phyloP scores from a whole-genome alignment of 805 yeast genomes.

The Citeromyces nyonsensis region DNA sequence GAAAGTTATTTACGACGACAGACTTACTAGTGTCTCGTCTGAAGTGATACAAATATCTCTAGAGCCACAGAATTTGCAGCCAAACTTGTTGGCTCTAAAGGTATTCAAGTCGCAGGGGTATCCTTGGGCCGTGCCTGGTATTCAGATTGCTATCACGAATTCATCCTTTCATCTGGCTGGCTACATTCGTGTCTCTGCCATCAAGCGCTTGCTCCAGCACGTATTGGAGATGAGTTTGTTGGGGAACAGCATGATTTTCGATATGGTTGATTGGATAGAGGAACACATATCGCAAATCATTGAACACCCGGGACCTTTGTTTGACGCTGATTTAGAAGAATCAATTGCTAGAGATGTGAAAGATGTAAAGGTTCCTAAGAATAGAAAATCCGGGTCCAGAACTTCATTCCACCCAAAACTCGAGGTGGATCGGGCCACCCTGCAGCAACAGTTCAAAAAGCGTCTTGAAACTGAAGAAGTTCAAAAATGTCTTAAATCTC shows the following conservation, averaged over 20 bases:
- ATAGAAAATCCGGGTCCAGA: slow-evolving; percentile 2
- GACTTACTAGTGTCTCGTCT: slow-evolving; percentile 15
- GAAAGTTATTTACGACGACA: slow-evolving; percentile 38
- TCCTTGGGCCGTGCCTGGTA: slow-evolving; percentile 59
- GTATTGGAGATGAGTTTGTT: slow-evolving; percentile 25
- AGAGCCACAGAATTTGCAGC: slow-evolving; percentile 13
- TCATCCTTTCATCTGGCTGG: slow-evolving; percentile 41
- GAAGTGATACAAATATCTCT: slow-evolving; percentile 18
- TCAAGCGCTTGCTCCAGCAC: slow-evolving; percentile 27
- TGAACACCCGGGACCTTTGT: slow-evolving; percentile 62
- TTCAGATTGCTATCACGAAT: slow-evolving; percentile 31
- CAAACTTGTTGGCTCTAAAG: slow-evolving; percentile 13
- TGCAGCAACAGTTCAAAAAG: slow-evolving; percentile 18
- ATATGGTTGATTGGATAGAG: slow-evolving; percentile 68
- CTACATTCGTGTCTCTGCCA: slow-evolving; percentile 48
- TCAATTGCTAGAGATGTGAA: not conserved
- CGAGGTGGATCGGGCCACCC: slow-evolving; percentile 5
- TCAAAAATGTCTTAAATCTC: slow-evolving; percentile 17
- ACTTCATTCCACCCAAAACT: slow-evolving; percentile 2
- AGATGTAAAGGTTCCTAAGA: not conserved
- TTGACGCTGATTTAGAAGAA: slow-evolving; percentile 12
- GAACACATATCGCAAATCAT: slow-evolving; percentile 41
- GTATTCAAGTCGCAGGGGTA: slow-evolving; percentile 35
- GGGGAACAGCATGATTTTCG: slow-evolving; percentile 59
- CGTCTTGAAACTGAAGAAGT: slow-evolving; percentile 18